phyloP scores from a whole-genome alignment of 1,284 basidiomycete genomes.

The Blastosporella zonata region DNA sequence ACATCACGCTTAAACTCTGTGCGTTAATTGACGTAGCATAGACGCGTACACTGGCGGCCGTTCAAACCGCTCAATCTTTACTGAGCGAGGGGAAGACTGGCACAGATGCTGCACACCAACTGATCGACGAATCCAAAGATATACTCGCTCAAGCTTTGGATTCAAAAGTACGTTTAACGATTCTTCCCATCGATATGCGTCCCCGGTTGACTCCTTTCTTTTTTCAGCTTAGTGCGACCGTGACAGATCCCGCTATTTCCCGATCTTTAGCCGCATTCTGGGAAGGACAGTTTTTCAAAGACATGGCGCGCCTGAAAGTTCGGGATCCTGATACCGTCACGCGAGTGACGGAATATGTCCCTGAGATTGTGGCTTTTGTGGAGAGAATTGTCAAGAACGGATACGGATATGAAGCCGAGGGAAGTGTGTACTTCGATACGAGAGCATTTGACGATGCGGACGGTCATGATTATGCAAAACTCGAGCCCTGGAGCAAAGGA shows the following conservation, averaged over 20 bases:
- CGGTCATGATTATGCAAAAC: slow-evolving; percentile 84
- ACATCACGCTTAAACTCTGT: slow-evolving; percentile 18
- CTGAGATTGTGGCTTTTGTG: slow-evolving; percentile 91
- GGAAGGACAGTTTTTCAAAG: slow-evolving; percentile 89
- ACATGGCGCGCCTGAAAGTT: slow-evolving; percentile 88
- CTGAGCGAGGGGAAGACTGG: slow-evolving; percentile 40
- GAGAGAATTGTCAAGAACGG: slow-evolving; percentile 86
- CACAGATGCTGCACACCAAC: slow-evolving; percentile 48
- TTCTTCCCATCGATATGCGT: slow-evolving; percentile 3
- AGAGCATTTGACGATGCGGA: slow-evolving; percentile 76
- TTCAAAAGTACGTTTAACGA: slow-evolving; percentile 51
- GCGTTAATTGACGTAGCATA: slow-evolving; percentile 28
- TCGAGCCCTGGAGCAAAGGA: slow-evolving; percentile 94
- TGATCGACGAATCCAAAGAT: slow-evolving; percentile 76
- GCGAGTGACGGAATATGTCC: slow-evolving; percentile 95
- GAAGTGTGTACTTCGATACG: slow-evolving; percentile 96
- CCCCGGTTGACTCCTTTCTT: slow-evolving; percentile 15
- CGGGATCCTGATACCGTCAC: slow-evolving; percentile 90
- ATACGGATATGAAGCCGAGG: slow-evolving; percentile 86
- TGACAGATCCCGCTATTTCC: slow-evolving; percentile 87
- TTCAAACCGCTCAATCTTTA: slow-evolving; percentile 41
- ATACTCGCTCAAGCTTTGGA: slow-evolving; percentile 76
- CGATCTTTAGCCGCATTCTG: slow-evolving; percentile 84
- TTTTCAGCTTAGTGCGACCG: slow-evolving; percentile 75
- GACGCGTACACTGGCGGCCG: slow-evolving; percentile 53